Conservation (phyloP, 768 basidiomycete species). For the Xerocomus spinulosus region DNA sequence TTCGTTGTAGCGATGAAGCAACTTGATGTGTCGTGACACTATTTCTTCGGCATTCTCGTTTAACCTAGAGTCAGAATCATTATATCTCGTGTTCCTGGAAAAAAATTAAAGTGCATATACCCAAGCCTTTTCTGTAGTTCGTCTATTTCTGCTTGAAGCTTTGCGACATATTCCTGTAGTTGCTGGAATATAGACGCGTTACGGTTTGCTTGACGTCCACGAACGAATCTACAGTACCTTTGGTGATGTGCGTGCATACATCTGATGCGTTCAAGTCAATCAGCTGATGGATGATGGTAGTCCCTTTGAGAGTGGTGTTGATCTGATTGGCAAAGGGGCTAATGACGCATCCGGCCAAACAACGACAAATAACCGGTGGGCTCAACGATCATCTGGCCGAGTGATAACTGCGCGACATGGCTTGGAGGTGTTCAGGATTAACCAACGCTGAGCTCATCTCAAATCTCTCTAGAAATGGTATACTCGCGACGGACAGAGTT, state of each 20-base stretch:
- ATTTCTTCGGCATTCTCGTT: conserved; percentile 51
- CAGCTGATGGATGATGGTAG: neutral
- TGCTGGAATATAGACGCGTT: conserved; percentile 32
- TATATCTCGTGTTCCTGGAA: neutral
- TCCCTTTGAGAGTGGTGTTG: too few relatives aligned
- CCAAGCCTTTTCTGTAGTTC: conserved; percentile 46
- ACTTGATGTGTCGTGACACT: conserved; percentile 62
- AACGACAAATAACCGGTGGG: conserved; percentile 6
- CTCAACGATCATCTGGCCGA: too few relatives aligned
- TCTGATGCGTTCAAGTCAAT: too few relatives aligned
- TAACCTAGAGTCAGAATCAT: conserved; percentile 24
- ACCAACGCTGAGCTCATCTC: conserved; percentile 69
- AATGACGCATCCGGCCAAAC: conserved; percentile 7
- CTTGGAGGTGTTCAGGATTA: conserved; percentile 72
- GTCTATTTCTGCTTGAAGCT: conserved; percentile 46
- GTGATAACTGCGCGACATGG: conserved; percentile 45
- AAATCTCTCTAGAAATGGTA: conserved; percentile 53
- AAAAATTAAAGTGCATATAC: conserved; percentile 21
- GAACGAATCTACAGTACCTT: conserved; percentile 21
- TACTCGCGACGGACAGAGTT: conserved; percentile 55
- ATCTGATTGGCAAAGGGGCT: conserved; percentile 1
- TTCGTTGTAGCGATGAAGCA: conserved; percentile 75
- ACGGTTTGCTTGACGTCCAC: neutral
- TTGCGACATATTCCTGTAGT: conserved; percentile 45
- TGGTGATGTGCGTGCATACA: conserved; percentile 30